Conservation (phyloP, 768 basidiomycete species). For the Rossbeevera mucosa region DNA sequence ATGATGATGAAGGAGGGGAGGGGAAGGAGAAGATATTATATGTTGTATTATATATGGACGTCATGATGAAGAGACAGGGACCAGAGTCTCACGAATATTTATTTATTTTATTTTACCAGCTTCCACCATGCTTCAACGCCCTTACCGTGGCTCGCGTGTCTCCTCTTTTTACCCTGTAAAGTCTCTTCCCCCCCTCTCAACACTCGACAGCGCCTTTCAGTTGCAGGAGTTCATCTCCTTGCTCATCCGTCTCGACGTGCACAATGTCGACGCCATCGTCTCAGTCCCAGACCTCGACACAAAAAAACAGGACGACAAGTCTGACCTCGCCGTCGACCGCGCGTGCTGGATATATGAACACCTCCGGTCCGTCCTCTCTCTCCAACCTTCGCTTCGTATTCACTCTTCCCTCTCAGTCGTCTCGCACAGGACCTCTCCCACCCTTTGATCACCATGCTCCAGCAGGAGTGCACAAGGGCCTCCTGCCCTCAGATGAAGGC, state of each 20-base stretch:
- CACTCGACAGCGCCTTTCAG: slow-evolving; percentile 89
- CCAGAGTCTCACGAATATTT: too few relatives aligned
- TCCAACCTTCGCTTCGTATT: background rate
- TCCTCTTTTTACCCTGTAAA: slow-evolving; percentile 79
- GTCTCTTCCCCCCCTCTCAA: slow-evolving; percentile 59
- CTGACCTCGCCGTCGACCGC: slow-evolving; percentile 65
- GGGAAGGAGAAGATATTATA: background rate
- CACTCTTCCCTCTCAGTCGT: slow-evolving; percentile 45
- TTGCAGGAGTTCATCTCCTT: slow-evolving; percentile 92
- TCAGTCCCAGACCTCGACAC: slow-evolving; percentile 52
- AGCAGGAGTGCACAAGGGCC: slow-evolving; percentile 79
- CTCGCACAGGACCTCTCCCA: slow-evolving; percentile 85
- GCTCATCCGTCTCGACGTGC: slow-evolving; percentile 79
- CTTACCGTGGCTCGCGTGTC: slow-evolving; percentile 71
- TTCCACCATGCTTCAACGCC: slow-evolving; percentile 46
- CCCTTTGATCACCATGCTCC: slow-evolving; percentile 78
- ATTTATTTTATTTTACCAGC: too few relatives aligned
- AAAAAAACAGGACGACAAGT: slow-evolving; percentile 32
- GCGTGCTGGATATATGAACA: slow-evolving; percentile 83
- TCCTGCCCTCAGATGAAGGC: slow-evolving; percentile 98
- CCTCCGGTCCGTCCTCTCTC: slow-evolving; percentile 37
- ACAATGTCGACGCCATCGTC: slow-evolving; percentile 81
- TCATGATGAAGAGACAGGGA: too few relatives aligned
- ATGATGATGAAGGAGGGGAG: slow-evolving; percentile 10
- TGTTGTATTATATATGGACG: background rate